Evolutionary conservation across 2,329 filamentous ascomycete species (phyloP).

Genomic region (Penicillium rolfsii): DNA sequence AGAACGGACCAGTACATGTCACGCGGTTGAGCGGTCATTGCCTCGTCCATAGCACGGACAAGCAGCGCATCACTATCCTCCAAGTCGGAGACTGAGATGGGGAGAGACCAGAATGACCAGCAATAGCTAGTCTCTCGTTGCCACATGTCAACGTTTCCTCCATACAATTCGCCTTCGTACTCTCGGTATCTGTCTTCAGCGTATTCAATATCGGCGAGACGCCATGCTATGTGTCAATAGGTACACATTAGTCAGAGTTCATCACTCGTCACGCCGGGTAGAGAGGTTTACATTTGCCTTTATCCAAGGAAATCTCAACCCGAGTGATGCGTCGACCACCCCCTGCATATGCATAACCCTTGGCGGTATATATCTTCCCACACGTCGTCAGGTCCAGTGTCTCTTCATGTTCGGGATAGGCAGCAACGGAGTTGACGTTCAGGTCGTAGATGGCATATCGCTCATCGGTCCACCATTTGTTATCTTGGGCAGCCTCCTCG

Average conservation of each 20-base stretch:
- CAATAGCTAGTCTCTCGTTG: constrained; percentile 83
- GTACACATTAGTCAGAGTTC: constrained; percentile 12
- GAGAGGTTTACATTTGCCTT: constrained; percentile 62
- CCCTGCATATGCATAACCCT: constrained; percentile 86
- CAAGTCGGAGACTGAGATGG: constrained; percentile 66
- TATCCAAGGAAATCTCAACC: constrained; percentile 81
- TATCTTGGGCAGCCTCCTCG: constrained; percentile 73
- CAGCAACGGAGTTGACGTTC: constrained; percentile 81
- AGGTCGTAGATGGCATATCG: constrained; percentile 92
- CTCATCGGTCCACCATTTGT: constrained; percentile 83
- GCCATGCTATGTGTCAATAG: constrained; percentile 59
- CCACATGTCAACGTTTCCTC: constrained; percentile 76
- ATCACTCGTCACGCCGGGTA: background rate
- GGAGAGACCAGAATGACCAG: constrained; percentile 89
- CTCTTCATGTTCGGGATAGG: constrained; percentile 79
- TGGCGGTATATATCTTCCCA: constrained; percentile 63
- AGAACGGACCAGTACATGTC: constrained; percentile 97
- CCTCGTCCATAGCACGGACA: constrained; percentile 86
- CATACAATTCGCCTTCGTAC: constrained; percentile 66
- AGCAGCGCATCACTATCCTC: constrained; percentile 70
- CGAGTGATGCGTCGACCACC: constrained; percentile 82
- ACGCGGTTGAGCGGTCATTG: constrained; percentile 80
- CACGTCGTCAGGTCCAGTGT: constrained; percentile 56
- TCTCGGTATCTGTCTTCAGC: constrained; percentile 82
- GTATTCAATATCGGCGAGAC: constrained; percentile 75